phyloP scores from a whole-genome alignment of 2,329 filamentous ascomycete species.

The Alternaria longipes region DNA sequence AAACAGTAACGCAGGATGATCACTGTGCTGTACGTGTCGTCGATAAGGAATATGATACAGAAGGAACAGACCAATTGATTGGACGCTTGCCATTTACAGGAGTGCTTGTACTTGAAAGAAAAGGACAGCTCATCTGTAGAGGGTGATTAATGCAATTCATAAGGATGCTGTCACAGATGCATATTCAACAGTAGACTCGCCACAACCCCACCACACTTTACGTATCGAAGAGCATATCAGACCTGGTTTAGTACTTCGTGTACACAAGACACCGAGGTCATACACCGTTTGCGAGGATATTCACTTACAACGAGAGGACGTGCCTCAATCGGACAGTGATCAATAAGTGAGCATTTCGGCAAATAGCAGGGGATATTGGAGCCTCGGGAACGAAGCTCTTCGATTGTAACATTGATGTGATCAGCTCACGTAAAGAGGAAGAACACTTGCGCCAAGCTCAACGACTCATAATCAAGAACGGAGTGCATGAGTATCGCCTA shows the following conservation, averaged over 20 bases:
- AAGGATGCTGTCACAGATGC: neutral
- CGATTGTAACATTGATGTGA: too few species aligned
- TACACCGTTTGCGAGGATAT: neutral
- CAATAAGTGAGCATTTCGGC: too few species aligned
- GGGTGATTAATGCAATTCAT: neutral
- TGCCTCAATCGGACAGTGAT: too few species aligned
- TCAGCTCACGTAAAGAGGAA: too few species aligned
- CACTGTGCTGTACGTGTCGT: too few species aligned
- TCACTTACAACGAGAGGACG: neutral
- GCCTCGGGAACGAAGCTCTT: too few species aligned
- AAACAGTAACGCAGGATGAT: too few species aligned
- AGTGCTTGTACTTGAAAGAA: neutral
- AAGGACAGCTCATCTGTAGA: neutral
- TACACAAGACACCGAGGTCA: neutral
- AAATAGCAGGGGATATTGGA: too few species aligned
- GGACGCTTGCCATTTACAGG: too few species aligned
- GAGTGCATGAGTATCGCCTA: too few species aligned
- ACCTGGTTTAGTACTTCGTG: neutral
- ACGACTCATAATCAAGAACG: too few species aligned
- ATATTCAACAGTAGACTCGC: neutral
- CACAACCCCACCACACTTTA: neutral
- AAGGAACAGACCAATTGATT: neutral
- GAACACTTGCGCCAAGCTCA: too few species aligned
- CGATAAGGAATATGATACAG: neutral
- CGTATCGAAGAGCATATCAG: neutral